These are phyloP conservation scores for Laburnicola sp. DNA, from an alignment of 2,329 filamentous ascomycete genomes.

Conservation along the genomic window DNA sequence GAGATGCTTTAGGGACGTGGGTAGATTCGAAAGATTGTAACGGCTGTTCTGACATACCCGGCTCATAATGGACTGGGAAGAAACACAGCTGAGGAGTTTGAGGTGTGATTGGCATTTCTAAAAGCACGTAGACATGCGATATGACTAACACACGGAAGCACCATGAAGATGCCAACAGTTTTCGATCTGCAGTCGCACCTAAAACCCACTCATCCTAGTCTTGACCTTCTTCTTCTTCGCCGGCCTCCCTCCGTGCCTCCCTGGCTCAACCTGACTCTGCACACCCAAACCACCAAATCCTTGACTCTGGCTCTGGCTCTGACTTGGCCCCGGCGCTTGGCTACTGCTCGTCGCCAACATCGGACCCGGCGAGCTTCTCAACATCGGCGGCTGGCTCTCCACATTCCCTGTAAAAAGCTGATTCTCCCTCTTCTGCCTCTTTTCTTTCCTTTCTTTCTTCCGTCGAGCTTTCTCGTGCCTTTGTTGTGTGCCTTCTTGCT, in stretches of 20 bases:
- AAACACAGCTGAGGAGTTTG: too few relatives aligned
- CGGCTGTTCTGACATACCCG: too few relatives aligned
- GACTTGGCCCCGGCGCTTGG: slow-evolving; percentile 21
- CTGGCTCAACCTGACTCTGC: slow-evolving; percentile 42
- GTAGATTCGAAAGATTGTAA: too few relatives aligned
- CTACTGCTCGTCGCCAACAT: slow-evolving; percentile 28
- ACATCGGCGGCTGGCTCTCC: slow-evolving; percentile 24
- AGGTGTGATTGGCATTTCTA: too few relatives aligned
- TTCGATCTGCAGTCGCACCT: too few relatives aligned
- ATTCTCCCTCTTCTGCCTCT: slow-evolving; percentile 47
- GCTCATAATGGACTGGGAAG: too few relatives aligned
- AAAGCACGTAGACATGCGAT: too few relatives aligned
- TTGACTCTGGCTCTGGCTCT: too few relatives aligned
- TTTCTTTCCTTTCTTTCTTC: slow-evolving; percentile 47
- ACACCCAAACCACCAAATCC: slow-evolving; percentile 11
- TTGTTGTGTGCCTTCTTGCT: slow-evolving; percentile 42
- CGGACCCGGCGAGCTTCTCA: slow-evolving; percentile 36
- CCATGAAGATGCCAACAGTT: too few relatives aligned
- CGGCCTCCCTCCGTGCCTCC: slow-evolving; percentile 39
- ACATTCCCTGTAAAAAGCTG: slow-evolving; percentile 26
- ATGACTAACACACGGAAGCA: too few relatives aligned
- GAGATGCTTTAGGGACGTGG: too few relatives aligned
- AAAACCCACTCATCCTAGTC: slow-evolving; percentile 41
- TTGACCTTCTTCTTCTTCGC: slow-evolving; percentile 42
- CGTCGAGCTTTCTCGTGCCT: slow-evolving; percentile 44